These are phyloP conservation scores for Malus hybrid DNA, from an alignment of 331 rosid genomes.

Conservation along the genomic window DNA sequence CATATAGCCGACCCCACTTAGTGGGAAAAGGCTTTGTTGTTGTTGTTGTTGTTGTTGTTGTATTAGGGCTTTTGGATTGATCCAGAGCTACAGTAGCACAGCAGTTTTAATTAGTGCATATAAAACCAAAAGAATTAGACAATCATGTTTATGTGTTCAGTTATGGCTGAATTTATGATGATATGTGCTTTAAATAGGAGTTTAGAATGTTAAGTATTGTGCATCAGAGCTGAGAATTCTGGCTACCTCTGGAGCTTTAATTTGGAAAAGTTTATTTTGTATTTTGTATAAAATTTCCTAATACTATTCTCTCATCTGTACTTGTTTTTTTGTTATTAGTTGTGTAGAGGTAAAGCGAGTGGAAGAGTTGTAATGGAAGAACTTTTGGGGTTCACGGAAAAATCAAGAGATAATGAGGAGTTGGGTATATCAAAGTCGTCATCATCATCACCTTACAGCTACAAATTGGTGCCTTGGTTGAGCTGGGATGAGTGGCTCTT, in stretches of 20 bases:
- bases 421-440: not conserved
- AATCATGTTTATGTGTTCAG: not conserved
- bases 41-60: too few species aligned
- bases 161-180: not conserved
- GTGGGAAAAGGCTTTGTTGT: too few species aligned
- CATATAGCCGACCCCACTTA: too few species aligned
- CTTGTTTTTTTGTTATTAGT: not conserved
- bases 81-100: too few species aligned
- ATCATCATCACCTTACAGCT: not conserved
- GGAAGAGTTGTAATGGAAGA: conserved; percentile 30
- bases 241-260: not conserved
- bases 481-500: conserved; percentile 85
- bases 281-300: not conserved
- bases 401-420: conserved; percentile 5
- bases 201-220: not conserved
- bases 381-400: conserved; percentile 31
- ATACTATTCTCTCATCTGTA: not conserved
- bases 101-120: too few species aligned
- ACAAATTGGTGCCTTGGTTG: conserved; percentile 31
- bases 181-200: not conserved
- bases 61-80: too few species aligned
- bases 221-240: not conserved
- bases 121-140: not conserved
- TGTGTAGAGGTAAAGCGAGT: not conserved
- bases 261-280: too few species aligned